These are phyloP conservation scores for Cucumis cinereus DNA, from an alignment of 306 rosid genomes.

Conservation along the genomic window DNA sequence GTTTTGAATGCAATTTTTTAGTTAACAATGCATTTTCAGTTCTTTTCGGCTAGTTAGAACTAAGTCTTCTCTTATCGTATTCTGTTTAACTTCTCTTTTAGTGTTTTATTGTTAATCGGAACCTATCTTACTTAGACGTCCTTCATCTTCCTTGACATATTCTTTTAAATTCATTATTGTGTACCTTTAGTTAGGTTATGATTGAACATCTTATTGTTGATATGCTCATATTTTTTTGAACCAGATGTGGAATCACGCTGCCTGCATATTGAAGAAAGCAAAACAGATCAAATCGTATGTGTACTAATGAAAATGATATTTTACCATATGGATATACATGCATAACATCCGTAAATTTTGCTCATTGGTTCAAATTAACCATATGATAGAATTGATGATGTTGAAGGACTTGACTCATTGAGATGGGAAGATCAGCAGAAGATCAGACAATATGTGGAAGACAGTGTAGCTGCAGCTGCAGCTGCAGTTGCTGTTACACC, in stretches of 20 bases:
- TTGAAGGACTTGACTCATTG: conserved; percentile 70
- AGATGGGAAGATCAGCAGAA: conserved; percentile 97
- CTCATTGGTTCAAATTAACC: conserved; percentile 1
- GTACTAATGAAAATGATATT: background rate
- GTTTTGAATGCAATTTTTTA: background rate
- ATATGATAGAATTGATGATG: conserved; percentile 56
- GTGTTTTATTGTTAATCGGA: background rate
- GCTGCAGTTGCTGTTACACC: conserved; percentile 15
- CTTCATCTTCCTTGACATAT: background rate
- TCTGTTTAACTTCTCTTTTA: background rate
- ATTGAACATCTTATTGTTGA: background rate
- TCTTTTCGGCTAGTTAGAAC: background rate
- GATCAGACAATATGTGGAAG: conserved; percentile 61
- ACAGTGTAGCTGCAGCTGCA: conserved; percentile 13
- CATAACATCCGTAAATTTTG: conserved; percentile 4
- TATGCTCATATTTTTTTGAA: conserved; percentile 10
- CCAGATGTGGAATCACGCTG: conserved; percentile 95
- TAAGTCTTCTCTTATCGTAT: background rate
- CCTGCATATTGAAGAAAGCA: conserved; percentile 62
- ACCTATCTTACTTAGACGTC: background rate
- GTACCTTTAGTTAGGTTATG: background rate
- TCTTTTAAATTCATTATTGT: background rate
- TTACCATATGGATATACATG: conserved; percentile 4
- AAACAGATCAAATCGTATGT: conserved; percentile 87
- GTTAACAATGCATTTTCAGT: background rate